Base-by-base conservation (phyloP, 306 rosid genomes). In the Vigna unguiculata region DNA sequence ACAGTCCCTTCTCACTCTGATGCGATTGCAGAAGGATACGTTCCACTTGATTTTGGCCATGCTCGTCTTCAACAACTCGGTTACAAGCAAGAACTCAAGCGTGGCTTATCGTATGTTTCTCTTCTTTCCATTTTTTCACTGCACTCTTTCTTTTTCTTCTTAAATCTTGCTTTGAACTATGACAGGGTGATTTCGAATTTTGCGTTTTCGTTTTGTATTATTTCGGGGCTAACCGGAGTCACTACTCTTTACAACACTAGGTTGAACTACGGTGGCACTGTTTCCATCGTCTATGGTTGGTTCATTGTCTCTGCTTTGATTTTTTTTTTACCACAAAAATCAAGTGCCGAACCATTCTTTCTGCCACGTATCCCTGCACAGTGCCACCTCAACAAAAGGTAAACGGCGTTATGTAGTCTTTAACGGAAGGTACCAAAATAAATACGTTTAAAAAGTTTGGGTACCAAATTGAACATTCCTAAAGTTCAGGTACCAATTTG, bases 81-180 rank as follows among this genome's bases (percentile, higher is more conserved):
- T 63, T 95, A 95, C 93, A 95, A 89, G 58, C 99, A 95, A 85
- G 97, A 95, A 69, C 96, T 95, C 88, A 92, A 95, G 85, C 99
- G 99, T 75, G 99, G 92, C 16, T 92, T 95, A 36, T 92, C 99
- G 99, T 95, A 90, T 82, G 21, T 28, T 20, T 9, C 40, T n/a
- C 14, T 0, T 24, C 0, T 17, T 45, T 1, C 45, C 16, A 36
- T 13, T 47, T 1, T 19, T 40, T 55, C 0, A 32, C 2, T 4
- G 7, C 7, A 43, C 48, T 76, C 55, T 71, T 7, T n/a, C 57
- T 57, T 17, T 63, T 16, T 7, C 5, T 25, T 25, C 28, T n/a
- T 4, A 3, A 34, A 34, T 34, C 2, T 48, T 60, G 4, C 0
- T 3, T 16, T n/a, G 0, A 19, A 0, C 7, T 5, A 32, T 7